Base-by-base conservation (phyloP, 2,329 filamentous ascomycete species). In the Colletotrichum sp. region DNA sequence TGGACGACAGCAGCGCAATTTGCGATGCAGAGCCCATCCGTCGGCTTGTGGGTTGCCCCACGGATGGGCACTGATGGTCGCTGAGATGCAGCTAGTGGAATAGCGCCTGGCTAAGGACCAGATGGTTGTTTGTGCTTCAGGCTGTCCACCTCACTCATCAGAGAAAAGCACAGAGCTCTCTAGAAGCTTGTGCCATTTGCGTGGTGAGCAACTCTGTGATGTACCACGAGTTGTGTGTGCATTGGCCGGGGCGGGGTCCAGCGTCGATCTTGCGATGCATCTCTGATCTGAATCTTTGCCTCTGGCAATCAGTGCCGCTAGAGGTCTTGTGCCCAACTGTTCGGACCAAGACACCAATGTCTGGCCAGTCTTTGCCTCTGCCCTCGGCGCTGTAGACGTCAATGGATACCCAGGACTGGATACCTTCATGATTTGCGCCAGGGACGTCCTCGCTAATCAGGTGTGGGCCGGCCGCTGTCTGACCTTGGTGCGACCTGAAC, bases 371-470 rank as follows among this genome's bases (percentile, higher is more conserved):
- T 24, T 8, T 49, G 5, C 44, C 44, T 49, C 9, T 49, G 44
- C 44, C 44, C 10, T 21, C 30, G 32, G 52, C 62, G n/a, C 24
- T 18, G 62, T 24, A 44, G 49, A 59, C 52, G 68, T 63, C 57
- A 52, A 63, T 70, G 68, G 36, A 63, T 63, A 69, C 52, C 55
- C 36, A 24, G 36, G 36, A 70, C 68, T 70, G 68, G 68, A 70
- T 36, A 66, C 63, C n/a, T 60, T 66, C 28, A 62, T 70, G 75
- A 76, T 76, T 75, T 76, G 75, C 75, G 71, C 75, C 60, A 75
- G 75, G 71, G 75, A 71, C 59, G 72, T 76, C 70, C 75, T 76
- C 75, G 75, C 75, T 75, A 75, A 76, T 76, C 75, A 76, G 66
- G 44, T 44, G 71, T 76, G 75, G 75, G 59, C 64, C 65, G 65